Conservation (phyloP, 345 rosid species). For the Citrus cavaleriei region DNA sequence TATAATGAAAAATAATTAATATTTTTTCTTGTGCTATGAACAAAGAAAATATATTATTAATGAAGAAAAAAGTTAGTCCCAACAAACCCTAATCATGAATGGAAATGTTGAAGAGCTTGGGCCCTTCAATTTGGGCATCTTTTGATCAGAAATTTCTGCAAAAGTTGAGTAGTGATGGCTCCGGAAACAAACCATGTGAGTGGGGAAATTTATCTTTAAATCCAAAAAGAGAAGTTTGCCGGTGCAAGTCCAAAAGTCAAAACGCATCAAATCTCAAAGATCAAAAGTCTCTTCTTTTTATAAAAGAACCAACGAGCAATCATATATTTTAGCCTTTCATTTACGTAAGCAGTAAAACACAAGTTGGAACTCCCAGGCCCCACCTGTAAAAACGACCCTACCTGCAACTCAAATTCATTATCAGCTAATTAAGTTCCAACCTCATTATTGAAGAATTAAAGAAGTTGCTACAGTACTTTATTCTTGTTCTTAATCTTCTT, state of each 20-base stretch:
- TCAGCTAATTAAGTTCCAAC: too few species aligned
- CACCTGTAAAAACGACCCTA: not conserved
- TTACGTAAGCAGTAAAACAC: not conserved
- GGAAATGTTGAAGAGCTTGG: constrained; percentile 24
- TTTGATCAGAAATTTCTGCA: constrained; percentile 34
- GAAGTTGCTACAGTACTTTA: too few species aligned
- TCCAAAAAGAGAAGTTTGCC: constrained; percentile 48
- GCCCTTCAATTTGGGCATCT: constrained; percentile 31
- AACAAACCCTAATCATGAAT: constrained; percentile 46
- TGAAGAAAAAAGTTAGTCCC: constrained; percentile 15
- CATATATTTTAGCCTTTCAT: not conserved
- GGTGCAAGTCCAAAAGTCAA: constrained; percentile 49
- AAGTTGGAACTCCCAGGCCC: not conserved
- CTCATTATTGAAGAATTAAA: too few species aligned
- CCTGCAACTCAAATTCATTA: too few species aligned
- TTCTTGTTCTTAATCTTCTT: too few species aligned
- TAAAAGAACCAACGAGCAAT: not conserved
- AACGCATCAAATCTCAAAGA: not conserved
- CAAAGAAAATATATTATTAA: constrained; percentile 13
- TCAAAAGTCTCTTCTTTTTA: not conserved
- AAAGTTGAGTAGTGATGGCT: constrained; percentile 37
- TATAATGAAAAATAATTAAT: not conserved
- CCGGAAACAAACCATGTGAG: constrained; percentile 56
- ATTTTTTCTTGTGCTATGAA: not conserved
- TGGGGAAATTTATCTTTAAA: constrained; percentile 48